phyloP scores from a whole-genome alignment of 208 protist species.

The Leishmania tropica region DNA sequence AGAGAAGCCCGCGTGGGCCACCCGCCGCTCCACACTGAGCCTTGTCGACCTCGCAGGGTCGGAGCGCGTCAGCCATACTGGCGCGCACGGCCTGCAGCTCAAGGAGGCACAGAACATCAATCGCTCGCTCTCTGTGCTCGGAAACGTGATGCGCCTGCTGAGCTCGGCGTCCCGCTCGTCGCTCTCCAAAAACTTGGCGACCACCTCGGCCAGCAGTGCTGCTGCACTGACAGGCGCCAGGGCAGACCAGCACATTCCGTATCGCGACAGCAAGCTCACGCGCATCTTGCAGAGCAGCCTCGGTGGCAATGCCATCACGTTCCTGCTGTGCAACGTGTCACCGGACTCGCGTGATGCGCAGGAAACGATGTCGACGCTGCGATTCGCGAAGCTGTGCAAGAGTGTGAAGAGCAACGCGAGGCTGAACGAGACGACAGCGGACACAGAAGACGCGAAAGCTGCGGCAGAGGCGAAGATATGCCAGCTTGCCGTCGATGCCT shows the following conservation, averaged over 20 bases:
- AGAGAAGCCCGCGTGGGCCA: conserved; percentile 1
- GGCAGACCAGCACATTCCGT: conserved; percentile 66
- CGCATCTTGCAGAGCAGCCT: conserved; percentile 86
- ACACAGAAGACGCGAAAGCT: not conserved
- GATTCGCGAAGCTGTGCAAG: conserved; percentile 70
- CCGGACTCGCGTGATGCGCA: conserved; percentile 49
- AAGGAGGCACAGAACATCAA: conserved; percentile 93
- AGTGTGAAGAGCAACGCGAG: conserved; percentile 36
- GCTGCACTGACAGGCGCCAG: not conserved
- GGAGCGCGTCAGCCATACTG: conserved; percentile 83
- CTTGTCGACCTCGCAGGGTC: conserved; percentile 94
- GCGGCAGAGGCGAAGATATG: conserved; percentile 19
- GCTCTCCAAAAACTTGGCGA: conserved; percentile 4
- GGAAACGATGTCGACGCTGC: conserved; percentile 84
- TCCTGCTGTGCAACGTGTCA: conserved; percentile 83
- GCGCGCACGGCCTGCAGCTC: conserved; percentile 67
- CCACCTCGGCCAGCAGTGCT: not conserved
- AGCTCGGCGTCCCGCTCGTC: not conserved
- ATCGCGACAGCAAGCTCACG: conserved; percentile 92
- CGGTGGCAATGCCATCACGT: conserved; percentile 68
- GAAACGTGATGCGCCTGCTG: conserved; percentile 88
- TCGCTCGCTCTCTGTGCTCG: conserved; percentile 87
- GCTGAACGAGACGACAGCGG: conserved; percentile 17
- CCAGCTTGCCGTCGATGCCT: conserved; percentile 11
- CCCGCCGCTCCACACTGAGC: conserved; percentile 44